Percentiles rank a stretch among this genome's conserved stretches.
phyloP scores from a whole-genome alignment of 139 green algal genomes.

The Closterium sp. region DNA sequence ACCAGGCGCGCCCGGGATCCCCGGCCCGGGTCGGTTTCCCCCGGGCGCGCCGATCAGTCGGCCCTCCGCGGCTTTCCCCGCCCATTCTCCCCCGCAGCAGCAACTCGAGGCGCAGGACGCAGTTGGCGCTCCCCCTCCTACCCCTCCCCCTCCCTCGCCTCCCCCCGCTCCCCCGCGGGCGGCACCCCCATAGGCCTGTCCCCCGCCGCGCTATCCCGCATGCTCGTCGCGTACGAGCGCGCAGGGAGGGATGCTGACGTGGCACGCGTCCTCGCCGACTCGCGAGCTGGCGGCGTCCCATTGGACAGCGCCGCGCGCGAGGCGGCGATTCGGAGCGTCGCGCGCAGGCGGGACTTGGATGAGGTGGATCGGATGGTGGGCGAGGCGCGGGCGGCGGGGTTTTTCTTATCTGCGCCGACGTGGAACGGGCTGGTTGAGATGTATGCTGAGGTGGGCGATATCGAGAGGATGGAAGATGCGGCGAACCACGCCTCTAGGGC shows the following conservation, averaged over 20 bases:
- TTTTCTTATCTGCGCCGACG: not conserved
- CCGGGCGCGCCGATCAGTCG: not conserved
- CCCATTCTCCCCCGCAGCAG: not conserved
- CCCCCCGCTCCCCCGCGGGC: not conserved
- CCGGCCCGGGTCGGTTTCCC: not conserved
- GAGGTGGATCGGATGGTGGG: not conserved
- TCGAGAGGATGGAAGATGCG: not conserved
- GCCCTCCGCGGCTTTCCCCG: not conserved
- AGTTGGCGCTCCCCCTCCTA: not conserved
- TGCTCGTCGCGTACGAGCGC: not conserved
- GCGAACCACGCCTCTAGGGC: not conserved
- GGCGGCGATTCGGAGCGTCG: not conserved
- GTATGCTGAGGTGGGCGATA: not conserved
- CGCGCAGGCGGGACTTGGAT: not conserved
- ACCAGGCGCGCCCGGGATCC: not conserved
- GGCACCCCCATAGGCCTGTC: not conserved
- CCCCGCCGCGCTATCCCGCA: not conserved
- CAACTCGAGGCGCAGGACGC: not conserved
- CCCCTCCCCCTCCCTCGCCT: not conserved
- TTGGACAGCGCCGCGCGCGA: not conserved
- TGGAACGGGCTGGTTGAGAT: not conserved
- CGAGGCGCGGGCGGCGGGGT: not conserved
- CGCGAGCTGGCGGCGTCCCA: not conserved
- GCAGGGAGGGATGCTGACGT: not conserved
- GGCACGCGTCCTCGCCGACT: not conserved